Conservation (phyloP, 495 filamentous ascomycete species). For the Aspergillus heteromorphus region DNA sequence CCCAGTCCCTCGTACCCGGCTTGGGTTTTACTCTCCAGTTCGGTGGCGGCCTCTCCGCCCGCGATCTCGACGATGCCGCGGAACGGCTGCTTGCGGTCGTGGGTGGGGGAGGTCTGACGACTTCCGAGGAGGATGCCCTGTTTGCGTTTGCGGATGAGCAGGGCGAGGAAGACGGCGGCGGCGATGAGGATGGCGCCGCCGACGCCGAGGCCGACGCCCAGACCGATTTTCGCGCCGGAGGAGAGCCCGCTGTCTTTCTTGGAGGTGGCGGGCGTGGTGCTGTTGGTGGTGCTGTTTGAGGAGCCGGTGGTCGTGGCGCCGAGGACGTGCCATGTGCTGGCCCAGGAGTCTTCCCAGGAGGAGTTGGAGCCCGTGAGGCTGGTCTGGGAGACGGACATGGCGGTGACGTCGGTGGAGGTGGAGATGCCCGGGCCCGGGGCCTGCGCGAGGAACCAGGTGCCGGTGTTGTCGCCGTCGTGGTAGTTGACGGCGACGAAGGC, state of each 20-base stretch:
- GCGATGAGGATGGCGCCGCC: conserved; percentile 6
- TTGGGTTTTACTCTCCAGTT: too few relatives aligned
- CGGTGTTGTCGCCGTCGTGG: conserved; percentile 5
- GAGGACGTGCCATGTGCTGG: conserved; percentile 1
- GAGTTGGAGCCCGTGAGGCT: not conserved
- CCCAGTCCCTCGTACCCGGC: too few relatives aligned
- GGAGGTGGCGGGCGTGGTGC: too few relatives aligned
- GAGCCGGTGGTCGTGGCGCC: not conserved
- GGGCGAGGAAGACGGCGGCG: not conserved
- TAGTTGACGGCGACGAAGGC: conserved; percentile 46
- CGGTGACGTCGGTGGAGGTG: not conserved
- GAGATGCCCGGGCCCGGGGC: conserved; percentile 8
- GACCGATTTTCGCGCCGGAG: conserved; percentile 6
- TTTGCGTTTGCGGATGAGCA: too few relatives aligned
- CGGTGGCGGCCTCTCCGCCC: too few relatives aligned
- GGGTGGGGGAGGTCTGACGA: too few relatives aligned
- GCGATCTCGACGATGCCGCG: too few relatives aligned
- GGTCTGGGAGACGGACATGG: not conserved
- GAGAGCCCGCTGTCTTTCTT: not conserved
- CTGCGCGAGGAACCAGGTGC: conserved; percentile 11
- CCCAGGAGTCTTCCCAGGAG: conserved; percentile 11
- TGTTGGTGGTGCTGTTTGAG: too few relatives aligned
- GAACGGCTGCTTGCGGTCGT: too few relatives aligned
- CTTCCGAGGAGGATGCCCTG: too few relatives aligned
- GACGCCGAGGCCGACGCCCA: conserved; percentile 7